Evolutionary conservation across 805 yeast genomes (phyloP).

Genomic region (Zygosaccharomyces gambellarensis): DNA sequence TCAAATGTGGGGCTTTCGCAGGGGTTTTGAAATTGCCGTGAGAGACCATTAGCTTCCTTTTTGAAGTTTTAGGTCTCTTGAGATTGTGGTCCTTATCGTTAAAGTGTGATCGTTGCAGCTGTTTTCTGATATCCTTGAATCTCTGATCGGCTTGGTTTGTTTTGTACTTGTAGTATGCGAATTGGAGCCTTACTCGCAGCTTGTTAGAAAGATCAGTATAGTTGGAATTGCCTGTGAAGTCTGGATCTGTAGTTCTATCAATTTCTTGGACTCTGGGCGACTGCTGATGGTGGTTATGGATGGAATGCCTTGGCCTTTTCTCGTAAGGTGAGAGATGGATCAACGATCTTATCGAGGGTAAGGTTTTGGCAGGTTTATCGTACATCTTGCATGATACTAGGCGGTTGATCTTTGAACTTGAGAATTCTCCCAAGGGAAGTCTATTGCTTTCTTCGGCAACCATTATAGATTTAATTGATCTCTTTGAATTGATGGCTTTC

Average conservation of each 20-base stretch:
- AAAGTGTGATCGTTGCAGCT: conserved; percentile 1
- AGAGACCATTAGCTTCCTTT: conserved; percentile 26
- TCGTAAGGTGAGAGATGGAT: conserved; percentile 11
- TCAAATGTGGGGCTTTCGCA: conserved; percentile 7
- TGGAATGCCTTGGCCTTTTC: conserved; percentile 2
- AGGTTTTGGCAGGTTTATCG: conserved; percentile 4
- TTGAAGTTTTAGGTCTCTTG: neutral
- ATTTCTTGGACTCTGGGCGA: conserved; percentile 2
- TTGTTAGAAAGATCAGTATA: conserved; percentile 26
- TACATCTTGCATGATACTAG: conserved; percentile 5
- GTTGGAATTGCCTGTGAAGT: conserved; percentile 1
- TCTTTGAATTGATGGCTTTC: neutral
- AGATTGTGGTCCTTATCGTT: neutral
- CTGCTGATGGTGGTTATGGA: neutral
- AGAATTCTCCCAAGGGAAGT: conserved; percentile 26
- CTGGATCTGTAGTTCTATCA: neutral
- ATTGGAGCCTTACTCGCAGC: conserved; percentile 44
- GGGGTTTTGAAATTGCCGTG: conserved; percentile 30
- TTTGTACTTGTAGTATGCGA: conserved; percentile 49
- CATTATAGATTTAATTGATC: conserved; percentile 10
- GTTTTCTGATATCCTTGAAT: conserved; percentile 18
- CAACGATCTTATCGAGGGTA: conserved; percentile 23
- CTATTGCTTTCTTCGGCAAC: conserved; percentile 18
- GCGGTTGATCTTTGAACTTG: conserved; percentile 26
- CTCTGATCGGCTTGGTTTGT: conserved; percentile 41